Evolutionary conservation across 225 moss, liverwort and hornwort species (phyloP), one percentile per base, ranked within the genome.

Genomic region (Pseudisothecium myosuroides): DNA sequence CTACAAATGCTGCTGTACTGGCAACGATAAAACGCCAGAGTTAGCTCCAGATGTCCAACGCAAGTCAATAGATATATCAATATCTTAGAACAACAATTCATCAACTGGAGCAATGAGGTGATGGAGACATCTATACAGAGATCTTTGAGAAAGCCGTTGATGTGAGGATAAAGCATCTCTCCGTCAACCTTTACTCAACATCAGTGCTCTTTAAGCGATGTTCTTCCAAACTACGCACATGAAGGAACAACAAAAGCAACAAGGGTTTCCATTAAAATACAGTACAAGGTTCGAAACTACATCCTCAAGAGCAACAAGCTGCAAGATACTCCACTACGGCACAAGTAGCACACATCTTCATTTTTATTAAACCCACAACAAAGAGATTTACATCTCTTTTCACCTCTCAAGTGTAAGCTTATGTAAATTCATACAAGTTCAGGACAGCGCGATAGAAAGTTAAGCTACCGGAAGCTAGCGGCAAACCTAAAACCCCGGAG

Each of bases 221-320:
- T 93, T 92, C 95, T 93, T 95, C 95, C 95, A 92, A 95, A 95
- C 92, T 93, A 95, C 95, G 95, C 93, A 95, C 95, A 95, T 90
- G 93, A 93, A 95, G 95, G 95, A 95, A 95, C 95, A 95, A 91
- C 95, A 95, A 92, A 92, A 91, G 92, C 93, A 95, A 91, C 91
- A 95, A 91, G 59, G 87, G 89, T 87, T 83, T 92, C 90, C 93
- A 95, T 95, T 95, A 95, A 95, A 95, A 93, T 89, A 83, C 91
- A 85, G 91, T 90, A 90, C 89, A 88, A 90, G 81, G 76, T 87
- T 82, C 84, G 86, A 85, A 88, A 91, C 90, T 90, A 90, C 37
- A 90, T 87, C 90, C 91, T 90, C 91, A 87, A 94, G 91, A 92
- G 91, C 92, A 93, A 93, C 81, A 88, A 83, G 76, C 90, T 88